phyloP scores from a whole-genome alignment of 129 eudicot genomes.

The Ambrosia artemisiifolia region DNA sequence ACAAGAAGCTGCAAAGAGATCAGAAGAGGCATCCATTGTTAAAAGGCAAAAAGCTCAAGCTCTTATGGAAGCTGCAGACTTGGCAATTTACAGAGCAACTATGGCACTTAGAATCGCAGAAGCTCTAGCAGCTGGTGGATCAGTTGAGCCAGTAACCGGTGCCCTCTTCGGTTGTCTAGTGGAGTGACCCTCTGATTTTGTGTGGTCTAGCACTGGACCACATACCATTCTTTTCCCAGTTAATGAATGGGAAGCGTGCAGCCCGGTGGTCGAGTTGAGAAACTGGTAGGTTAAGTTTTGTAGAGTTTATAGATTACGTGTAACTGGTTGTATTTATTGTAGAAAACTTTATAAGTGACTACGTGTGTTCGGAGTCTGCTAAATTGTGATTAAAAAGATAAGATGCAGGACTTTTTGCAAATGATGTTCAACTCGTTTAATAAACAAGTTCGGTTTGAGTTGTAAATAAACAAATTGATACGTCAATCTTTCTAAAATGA shows the following conservation, averaged over 20 bases:
- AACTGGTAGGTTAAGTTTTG: slow-evolving; percentile 9
- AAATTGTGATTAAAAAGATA: slow-evolving; percentile 12
- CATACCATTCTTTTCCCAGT: neutral
- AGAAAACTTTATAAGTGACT: neutral
- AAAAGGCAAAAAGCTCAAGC: slow-evolving; percentile 74
- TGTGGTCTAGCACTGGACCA: neutral
- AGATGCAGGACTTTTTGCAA: slow-evolving; percentile 1
- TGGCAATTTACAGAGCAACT: slow-evolving; percentile 62
- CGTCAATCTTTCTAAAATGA: no score
- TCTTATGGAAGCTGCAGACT: slow-evolving; percentile 73
- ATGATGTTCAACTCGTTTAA: neutral
- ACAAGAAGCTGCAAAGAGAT: slow-evolving; percentile 51
- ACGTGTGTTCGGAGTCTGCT: slow-evolving; percentile 1
- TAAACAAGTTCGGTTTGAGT: neutral
- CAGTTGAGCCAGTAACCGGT: neutral
- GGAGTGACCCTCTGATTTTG: neutral
- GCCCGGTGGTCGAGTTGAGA: neutral
- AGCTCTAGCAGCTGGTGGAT: slow-evolving; percentile 33
- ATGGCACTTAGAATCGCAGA: slow-evolving; percentile 75
- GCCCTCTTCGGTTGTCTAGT: neutral
- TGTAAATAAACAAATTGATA: no score
- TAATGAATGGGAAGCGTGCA: neutral
- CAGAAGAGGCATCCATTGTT: slow-evolving; percentile 47
- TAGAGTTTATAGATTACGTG: slow-evolving; percentile 13
- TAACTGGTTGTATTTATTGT: slow-evolving; percentile 1